Evolutionary conservation across 73 alveolate genomes (phyloP), one percentile per base, ranked within the genome.

Genomic region (Paramecium caudatum): DNA sequence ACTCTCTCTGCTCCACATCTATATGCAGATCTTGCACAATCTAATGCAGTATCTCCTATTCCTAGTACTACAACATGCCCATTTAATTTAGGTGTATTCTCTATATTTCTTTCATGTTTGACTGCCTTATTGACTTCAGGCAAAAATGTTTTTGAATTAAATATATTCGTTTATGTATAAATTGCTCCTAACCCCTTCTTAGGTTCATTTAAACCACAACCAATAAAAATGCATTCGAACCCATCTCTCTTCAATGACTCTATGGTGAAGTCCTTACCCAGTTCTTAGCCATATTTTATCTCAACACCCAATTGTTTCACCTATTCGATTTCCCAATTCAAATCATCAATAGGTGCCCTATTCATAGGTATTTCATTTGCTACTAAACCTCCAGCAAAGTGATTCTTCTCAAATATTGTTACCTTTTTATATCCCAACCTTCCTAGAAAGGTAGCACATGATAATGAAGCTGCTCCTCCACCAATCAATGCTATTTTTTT

Each of bases 51-150:
- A 45, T 95, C 97, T 69, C 98, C 98, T 27, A 94, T 94, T 8
- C 98, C 98, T 32, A 95, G 93, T 1, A 95, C 98, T 17, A 95
- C 65, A 19, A 94, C 98, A 48, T 95, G 96, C 21, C 98, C 97
- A 55, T 93, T 91, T 25, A 94, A 82, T 65, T 91, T 90, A 6
- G 96, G 96, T 34, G 92, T 94, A n/a, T 91, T 93, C 0, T 50
- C 74, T 16, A 63, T n/a, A 17, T 39, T 70, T 9, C 47, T 47
- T 25, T 55, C 93, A 19, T 61, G 6, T 41, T 91, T 91, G 9
- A 68, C 91, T 37, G 82, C 91, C 10, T 87, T 63, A 43, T 61
- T 62, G 23, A 87, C 93, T 17, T 47, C 45, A 0, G 87, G 68
- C 37, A 91, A 61, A 90, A 91, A 91, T 27, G 70, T 36, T 55